These are phyloP conservation scores for Brasilioporus rufonigricans DNA, from an alignment of 768 basidiomycete genomes.

Conservation along the genomic window DNA sequence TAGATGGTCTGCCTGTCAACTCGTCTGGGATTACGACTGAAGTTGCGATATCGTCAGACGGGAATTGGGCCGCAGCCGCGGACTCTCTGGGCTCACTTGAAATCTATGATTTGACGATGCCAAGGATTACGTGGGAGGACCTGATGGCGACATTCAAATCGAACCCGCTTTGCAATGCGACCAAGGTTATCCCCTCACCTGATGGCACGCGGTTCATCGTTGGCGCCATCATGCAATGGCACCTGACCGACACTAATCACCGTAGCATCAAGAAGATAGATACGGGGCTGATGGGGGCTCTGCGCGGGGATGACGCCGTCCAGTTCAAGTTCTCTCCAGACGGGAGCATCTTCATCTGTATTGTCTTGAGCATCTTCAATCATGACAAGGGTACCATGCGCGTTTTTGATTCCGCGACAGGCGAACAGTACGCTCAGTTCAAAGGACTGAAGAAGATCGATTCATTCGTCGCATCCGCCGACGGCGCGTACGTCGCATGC, in stretches of 20 bases:
- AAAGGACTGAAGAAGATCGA: constrained; percentile 8
- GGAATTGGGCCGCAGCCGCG: constrained; percentile 14
- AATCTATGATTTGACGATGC: constrained; percentile 6
- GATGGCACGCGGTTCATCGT: constrained; percentile 13
- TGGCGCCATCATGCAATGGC: background rate
- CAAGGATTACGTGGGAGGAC: constrained; percentile 2
- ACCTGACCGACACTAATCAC: constrained; percentile 2
- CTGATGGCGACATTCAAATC: background rate
- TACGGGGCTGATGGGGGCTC: background rate
- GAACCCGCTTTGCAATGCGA: background rate
- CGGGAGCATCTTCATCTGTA: constrained; percentile 6
- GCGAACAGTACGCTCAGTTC: constrained; percentile 8
- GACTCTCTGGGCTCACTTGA: constrained; percentile 1
- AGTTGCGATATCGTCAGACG: constrained; percentile 22
- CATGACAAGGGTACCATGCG: constrained; percentile 8
- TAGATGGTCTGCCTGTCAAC: background rate
- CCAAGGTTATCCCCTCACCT: background rate
- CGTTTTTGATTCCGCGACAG: constrained; percentile 10
- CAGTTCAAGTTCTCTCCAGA: constrained; percentile 14
- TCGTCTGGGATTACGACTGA: background rate
- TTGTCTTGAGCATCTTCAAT: background rate
- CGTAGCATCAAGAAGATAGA: constrained; percentile 8
- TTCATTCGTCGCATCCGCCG: background rate
- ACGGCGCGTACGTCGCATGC: constrained; percentile 11
- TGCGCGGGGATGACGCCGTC: background rate